Base-by-base conservation (phyloP, 2,329 filamentous ascomycete genomes). In the Orbilia brochopaga region DNA sequence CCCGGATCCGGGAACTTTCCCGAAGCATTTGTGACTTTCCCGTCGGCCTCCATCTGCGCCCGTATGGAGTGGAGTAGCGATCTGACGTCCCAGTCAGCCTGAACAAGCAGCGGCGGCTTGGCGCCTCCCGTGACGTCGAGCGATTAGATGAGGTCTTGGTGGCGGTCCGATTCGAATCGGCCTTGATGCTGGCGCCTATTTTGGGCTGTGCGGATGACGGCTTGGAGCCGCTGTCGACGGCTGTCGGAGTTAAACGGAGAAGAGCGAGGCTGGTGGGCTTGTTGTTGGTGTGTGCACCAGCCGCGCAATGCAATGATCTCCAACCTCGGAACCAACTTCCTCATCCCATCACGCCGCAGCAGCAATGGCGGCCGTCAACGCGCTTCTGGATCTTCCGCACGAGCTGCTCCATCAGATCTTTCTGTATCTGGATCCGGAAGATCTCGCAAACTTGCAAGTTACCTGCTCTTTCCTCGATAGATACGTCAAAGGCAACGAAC, bases 341-440 rank as follows among this genome's bases (percentile, higher is more conserved):
- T 42, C 37, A 6, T 42, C 37, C 37, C 37, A 6, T 42, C 37
- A 42, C 13, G 15, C n/a, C 13, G 15, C n/a, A 42, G 13, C 51
- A 30, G 51, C 27, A 15, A 60, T 59, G 54, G 21, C 48, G 6
- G 15, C 37, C 8, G 19, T 7, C n/a, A 15, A 35, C 24, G 19
- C 42, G 17, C 27, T 64, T 13, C 54, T 70, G n/a, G 40, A 51
- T 32, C 82, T 88, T 21, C 86, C 87, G 7, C 81, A 84, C 5
- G 88, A 90, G 80, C 82, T 90, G 46, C 77, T 90, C 24, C 85
- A 88, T 75, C 80, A 83, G 76, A 85, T 90, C 74, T 80, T 90
- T 73, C 79, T 78, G 65, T 82, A 83, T 74, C 81, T 88, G 40
- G 79, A 84, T 27, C 85, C 86, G 0, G 78, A 79, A 44, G 87